Evolutionary conservation across 2,329 filamentous ascomycete genomes (phyloP), one percentile per base, ranked within the genome.

Genomic region (Ramichloridium luteum): DNA sequence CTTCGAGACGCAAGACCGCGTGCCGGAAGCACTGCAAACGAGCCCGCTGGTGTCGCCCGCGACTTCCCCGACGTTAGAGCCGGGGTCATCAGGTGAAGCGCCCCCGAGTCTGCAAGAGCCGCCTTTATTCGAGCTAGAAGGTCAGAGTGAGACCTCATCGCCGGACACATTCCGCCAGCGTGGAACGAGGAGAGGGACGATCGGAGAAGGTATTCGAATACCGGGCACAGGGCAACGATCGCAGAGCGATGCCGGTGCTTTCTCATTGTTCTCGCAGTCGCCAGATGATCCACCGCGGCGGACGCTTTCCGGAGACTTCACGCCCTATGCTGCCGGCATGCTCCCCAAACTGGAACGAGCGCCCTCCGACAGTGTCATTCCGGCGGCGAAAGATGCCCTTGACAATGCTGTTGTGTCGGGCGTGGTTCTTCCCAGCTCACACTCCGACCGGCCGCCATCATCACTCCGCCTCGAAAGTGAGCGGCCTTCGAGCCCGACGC

Each of bases 11-110:
- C 80, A 78, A 32, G 83, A 88, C 46, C 79, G 75, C 49, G 90
- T 98, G 37, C 90, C 90, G n/a, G 80, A 82, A 55, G 83, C 80
- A 35, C 64, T 96, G 52, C 90, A 96, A 61, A 98, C 90, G 1
- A 96, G 88, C 28, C 90, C 90, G 18, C 66, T 96, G 31, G 81
- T 92, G 31, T 94, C 86, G 14, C 90, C 90, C 4, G 79, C 75
- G n/a, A 72, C 74, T 32, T 94, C 86, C 51, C 90, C 90, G 13
- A 72, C 64, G 39, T 46, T 74, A n/a, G 62, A 80, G 25, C 57
- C 64, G 57, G 71, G 41, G 42, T 38, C 54, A n/a, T 48, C 59
- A 3, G 50, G 58, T 36, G 54, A 34, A 16, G 35, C 55, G 38
- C n/a, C n/a, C n/a, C 58, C 56, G 15, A 60, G 51, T 20, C 58